Conservation (phyloP, 139 green algal genomes). For the Chlamydomonas sphaeroides region DNA sequence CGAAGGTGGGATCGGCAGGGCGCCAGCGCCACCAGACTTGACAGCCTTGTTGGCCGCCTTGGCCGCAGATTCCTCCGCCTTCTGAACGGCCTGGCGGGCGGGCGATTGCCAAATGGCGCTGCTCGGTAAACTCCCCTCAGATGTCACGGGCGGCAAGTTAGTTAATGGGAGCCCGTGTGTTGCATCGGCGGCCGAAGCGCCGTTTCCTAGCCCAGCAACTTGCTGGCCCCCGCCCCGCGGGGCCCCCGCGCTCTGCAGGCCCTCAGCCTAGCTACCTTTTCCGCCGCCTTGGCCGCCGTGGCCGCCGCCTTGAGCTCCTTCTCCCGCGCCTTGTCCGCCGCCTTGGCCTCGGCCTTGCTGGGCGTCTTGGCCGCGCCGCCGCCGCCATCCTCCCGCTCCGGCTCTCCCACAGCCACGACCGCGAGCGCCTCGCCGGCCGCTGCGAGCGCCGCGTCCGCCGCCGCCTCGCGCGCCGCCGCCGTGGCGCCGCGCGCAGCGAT, state of each 20-base stretch:
- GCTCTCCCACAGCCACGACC: too few species aligned
- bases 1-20: too few species aligned
- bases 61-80: neutral
- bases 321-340: neutral
- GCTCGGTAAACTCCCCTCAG: too few species aligned
- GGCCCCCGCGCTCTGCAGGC: too few species aligned
- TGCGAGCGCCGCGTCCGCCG: neutral
- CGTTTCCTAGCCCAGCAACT: neutral
- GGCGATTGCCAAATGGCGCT: too few species aligned
- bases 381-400: too few species aligned
- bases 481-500: too few species aligned
- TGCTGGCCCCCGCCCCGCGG: neutral
- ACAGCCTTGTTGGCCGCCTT: neutral
- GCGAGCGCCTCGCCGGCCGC: neutral
- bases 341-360: neutral
- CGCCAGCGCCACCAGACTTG: too few species aligned
- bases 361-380: neutral
- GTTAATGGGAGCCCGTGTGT: too few species aligned
- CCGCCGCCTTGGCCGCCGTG: neutral
- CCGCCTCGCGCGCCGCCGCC: constrained; percentile 4
- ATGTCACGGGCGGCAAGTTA: too few species aligned
- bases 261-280: neutral
- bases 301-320: neutral
- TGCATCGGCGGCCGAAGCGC: neutral
- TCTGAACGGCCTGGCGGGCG: too few species aligned